Evolutionary conservation across 257 asterid species (phyloP).

Genomic region (Echium plantagineum): DNA sequence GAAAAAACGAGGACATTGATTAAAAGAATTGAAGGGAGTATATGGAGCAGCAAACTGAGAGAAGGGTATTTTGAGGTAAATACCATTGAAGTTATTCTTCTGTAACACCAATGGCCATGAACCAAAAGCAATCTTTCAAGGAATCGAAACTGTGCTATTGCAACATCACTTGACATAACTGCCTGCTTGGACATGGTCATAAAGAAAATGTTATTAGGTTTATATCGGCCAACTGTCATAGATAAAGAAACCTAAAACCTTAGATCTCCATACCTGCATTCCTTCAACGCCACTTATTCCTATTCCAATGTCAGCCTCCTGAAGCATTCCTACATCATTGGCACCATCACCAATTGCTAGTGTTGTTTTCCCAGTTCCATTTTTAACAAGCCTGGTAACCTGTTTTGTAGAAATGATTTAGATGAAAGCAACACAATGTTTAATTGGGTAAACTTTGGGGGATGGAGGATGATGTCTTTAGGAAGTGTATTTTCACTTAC

Average conservation of each 20-base stretch:
- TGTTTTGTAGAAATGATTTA: constrained; percentile 13
- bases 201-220: not conserved
- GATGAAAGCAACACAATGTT: not conserved
- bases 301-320: constrained; percentile 96
- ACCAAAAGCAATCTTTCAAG: constrained; percentile 83
- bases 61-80: not conserved
- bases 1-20: too few relatives aligned
- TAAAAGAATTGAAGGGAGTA: too few relatives aligned
- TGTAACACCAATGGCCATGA: constrained; percentile 96
- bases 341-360: constrained; percentile 97
- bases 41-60: not conserved
- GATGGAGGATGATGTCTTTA: not conserved
- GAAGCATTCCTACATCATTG: constrained; percentile 99
- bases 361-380: constrained; percentile 67
- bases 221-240: not conserved
- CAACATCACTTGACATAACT: constrained; percentile 88
- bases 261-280: constrained; percentile 62
- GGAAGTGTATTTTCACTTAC: constrained; percentile 28
- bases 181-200: constrained; percentile 33
- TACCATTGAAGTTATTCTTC: constrained; percentile 89
- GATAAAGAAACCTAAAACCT: not conserved
- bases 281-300: constrained; percentile 99
- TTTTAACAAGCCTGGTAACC: constrained; percentile 91
- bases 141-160: constrained; percentile 83
- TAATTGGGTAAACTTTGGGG: not conserved